These are phyloP conservation scores for Tephrocybe rancida DNA, from an alignment of 768 basidiomycete genomes.

Conservation along the genomic window DNA sequence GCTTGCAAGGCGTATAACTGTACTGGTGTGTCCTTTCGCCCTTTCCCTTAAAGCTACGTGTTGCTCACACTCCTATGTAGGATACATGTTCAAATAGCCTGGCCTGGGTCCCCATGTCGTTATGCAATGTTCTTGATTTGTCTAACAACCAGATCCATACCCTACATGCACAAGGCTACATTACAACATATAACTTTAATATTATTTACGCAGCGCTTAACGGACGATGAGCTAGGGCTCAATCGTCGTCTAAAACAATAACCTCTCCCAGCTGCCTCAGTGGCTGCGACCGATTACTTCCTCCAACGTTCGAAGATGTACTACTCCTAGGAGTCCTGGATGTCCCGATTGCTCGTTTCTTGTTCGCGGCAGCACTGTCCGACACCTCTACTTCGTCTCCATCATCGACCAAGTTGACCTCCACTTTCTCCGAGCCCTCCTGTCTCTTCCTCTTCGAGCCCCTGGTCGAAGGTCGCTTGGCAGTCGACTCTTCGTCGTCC, in stretches of 20 bases:
- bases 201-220: not conserved
- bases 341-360: conserved; percentile 22
- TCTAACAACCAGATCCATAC: not conserved
- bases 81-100: conserved; percentile 20
- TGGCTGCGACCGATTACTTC: conserved; percentile 16
- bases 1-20: conserved; percentile 56
- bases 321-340: conserved; percentile 20
- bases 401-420: conserved; percentile 32
- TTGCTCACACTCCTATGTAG: conserved; percentile 2
- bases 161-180: too few species aligned
- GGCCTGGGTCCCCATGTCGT: not conserved
- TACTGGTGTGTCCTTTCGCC: conserved; percentile 36
- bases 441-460: conserved; percentile 40
- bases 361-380: conserved; percentile 11
- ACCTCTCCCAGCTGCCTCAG: conserved; percentile 35
- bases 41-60: not conserved
- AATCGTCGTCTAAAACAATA: conserved; percentile 42
- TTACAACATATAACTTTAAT: not conserved
- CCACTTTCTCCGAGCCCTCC: conserved; percentile 23
- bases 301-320: conserved; percentile 12
- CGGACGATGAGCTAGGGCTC: not conserved
- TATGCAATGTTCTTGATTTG: not conserved
- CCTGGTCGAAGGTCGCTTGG: conserved; percentile 16
- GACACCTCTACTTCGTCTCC: conserved; percentile 20
- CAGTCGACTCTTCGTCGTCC: conserved; percentile 22